phyloP scores from a whole-genome alignment of 2,329 filamentous ascomycete genomes.

The Talaromyces sp. region DNA sequence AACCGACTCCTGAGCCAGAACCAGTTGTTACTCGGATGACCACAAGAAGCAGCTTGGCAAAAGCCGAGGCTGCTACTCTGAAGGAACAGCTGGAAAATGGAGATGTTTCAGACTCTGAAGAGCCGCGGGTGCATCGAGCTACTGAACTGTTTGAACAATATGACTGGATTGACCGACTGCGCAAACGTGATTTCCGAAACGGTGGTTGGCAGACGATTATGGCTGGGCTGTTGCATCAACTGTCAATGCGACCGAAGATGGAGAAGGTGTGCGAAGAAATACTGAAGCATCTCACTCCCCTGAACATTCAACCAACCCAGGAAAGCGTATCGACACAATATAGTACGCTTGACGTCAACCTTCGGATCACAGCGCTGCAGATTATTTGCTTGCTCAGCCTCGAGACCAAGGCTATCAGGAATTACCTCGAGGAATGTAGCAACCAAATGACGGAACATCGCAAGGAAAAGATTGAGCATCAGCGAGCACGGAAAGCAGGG shows the following conservation, averaged over 20 bases:
- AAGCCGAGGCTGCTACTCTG: slow-evolving; percentile 67
- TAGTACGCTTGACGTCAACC: slow-evolving; percentile 71
- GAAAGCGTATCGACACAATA: slow-evolving; percentile 72
- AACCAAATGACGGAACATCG: slow-evolving; percentile 91
- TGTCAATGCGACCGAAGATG: slow-evolving; percentile 69
- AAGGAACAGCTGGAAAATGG: slow-evolving; percentile 57
- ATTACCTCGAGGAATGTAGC: slow-evolving; percentile 86
- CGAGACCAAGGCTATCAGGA: slow-evolving; percentile 78
- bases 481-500: slow-evolving; percentile 66
- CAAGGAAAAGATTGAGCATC: slow-evolving; percentile 92
- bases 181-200: slow-evolving; percentile 75
- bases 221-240: slow-evolving; percentile 76
- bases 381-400: slow-evolving; percentile 81
- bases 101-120: slow-evolving; percentile 36
- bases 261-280: slow-evolving; percentile 72
- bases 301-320: slow-evolving; percentile 66
- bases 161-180: slow-evolving; percentile 80
- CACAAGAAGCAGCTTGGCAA: slow-evolving; percentile 80
- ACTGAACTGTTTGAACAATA: slow-evolving; percentile 68
- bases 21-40: slow-evolving; percentile 61
- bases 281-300: slow-evolving; percentile 73
- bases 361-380: slow-evolving; percentile 73
- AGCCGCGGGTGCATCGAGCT: slow-evolving; percentile 48
- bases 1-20: slow-evolving; percentile 66
- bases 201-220: slow-evolving; percentile 91